Evolutionary conservation across 345 rosid genomes (phyloP).

Genomic region (Ceriops tagal): DNA sequence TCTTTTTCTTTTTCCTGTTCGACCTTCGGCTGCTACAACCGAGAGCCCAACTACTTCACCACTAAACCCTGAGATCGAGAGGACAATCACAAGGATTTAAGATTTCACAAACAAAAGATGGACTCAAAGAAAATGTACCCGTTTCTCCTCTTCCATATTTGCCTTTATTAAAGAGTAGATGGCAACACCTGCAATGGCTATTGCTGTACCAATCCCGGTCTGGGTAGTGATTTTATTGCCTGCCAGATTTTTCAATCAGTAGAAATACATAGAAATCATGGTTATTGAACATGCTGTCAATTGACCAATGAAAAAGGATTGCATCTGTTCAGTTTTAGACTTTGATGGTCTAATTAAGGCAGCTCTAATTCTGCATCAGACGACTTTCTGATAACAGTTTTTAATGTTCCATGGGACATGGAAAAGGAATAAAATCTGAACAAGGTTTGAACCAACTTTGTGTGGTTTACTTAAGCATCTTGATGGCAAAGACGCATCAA

Average conservation of each 20-base stretch:
- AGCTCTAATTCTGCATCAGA: background rate
- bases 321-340: background rate
- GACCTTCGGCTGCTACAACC: no score
- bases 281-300: background rate
- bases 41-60: no score
- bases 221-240: slow-evolving; percentile 53
- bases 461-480: background rate
- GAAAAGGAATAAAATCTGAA: background rate
- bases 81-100: no score
- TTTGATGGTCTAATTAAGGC: background rate
- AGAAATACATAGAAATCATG: background rate
- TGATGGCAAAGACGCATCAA: background rate
- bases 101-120: background rate
- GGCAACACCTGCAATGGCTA: slow-evolving; percentile 54
- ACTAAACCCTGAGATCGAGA: background rate
- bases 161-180: slow-evolving; percentile 47
- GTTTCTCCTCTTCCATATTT: slow-evolving; percentile 45
- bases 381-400: no score
- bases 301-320: background rate
- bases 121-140: slow-evolving; percentile 24
- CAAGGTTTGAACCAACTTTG: background rate
- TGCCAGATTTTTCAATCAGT: slow-evolving; percentile 19
- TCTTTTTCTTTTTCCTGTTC: no score
- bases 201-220: slow-evolving; percentile 47
- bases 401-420: background rate